Percentiles rank a stretch among this genome's conserved stretches.
Evolutionary conservation across 345 rosid species (phyloP).

Genomic region (Erodium maritimum): DNA sequence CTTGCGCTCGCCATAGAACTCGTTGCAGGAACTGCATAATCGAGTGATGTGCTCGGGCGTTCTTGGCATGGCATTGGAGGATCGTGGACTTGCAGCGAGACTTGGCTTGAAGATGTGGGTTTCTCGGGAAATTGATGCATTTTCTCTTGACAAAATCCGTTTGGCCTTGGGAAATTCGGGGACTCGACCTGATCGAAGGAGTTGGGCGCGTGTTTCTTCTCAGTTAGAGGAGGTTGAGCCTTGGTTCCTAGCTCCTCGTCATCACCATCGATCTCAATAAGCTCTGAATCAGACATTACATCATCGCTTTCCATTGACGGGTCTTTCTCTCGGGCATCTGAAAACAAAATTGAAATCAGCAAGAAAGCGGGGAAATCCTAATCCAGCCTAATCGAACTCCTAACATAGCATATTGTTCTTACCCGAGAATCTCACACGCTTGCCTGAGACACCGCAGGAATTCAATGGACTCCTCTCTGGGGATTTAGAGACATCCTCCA

Average conservation of each 20-base stretch:
- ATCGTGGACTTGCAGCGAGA: constrained; percentile 3
- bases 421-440: constrained; percentile 7
- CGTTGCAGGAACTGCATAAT: no score
- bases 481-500: constrained; percentile 12
- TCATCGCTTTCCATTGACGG: constrained; percentile 14
- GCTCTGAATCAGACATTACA: constrained; percentile 6
- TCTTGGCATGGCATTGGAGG: constrained; percentile 3
- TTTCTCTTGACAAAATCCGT: background rate
- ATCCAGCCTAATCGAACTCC: no score
- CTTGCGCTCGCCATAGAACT: no score
- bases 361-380: no score
- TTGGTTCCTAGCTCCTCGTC: constrained; percentile 12
- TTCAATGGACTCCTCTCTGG: constrained; percentile 11
- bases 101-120: constrained; percentile 12
- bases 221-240: constrained; percentile 10
- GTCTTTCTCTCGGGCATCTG: constrained; percentile 8
- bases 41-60: constrained; percentile 1
- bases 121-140: constrained; percentile 10
- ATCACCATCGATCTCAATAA: constrained; percentile 14
- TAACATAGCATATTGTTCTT: no score
- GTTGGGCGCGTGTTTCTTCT: constrained; percentile 15
- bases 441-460: constrained; percentile 3
- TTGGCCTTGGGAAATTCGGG: constrained; percentile 6
- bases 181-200: constrained; percentile 4
- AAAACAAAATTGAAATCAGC: no score